phyloP scores from a whole-genome alignment of 805 yeast species.

The Cyberlindnera misumaiensis region DNA sequence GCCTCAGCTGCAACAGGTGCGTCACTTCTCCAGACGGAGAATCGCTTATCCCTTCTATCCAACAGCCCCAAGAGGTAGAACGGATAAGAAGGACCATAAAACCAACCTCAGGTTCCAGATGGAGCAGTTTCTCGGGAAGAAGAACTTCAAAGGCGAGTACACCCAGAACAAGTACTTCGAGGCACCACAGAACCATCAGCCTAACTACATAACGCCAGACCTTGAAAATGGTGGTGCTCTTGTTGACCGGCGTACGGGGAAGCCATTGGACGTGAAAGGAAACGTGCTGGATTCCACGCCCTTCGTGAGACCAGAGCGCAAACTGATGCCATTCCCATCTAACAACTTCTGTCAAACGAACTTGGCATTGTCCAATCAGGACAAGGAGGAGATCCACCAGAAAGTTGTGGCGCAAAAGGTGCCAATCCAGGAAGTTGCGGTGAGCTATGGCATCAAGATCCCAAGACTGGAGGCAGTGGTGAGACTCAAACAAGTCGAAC shows the following conservation, averaged over 20 bases:
- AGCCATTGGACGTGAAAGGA: slow-evolving; percentile 21
- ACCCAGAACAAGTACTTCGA: slow-evolving; percentile 65
- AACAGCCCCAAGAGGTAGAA: slow-evolving; percentile 34
- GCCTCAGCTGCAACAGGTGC: slow-evolving; percentile 27
- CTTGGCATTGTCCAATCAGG: slow-evolving; percentile 45
- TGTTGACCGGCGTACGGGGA: slow-evolving; percentile 27
- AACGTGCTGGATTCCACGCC: slow-evolving; percentile 8
- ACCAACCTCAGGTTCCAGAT: slow-evolving; percentile 56
- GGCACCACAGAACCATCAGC: slow-evolving; percentile 60
- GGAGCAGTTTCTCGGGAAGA: slow-evolving; percentile 76
- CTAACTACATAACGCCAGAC: slow-evolving; percentile 64
- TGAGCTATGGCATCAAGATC: slow-evolving; percentile 70
- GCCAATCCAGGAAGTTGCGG: slow-evolving; percentile 68
- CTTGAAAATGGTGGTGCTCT: slow-evolving; percentile 35
- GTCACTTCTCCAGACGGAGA: slow-evolving; percentile 43
- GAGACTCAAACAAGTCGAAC: slow-evolving; percentile 59
- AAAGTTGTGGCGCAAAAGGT: slow-evolving; percentile 47
- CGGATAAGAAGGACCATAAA: slow-evolving; percentile 34
- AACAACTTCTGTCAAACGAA: slow-evolving; percentile 69
- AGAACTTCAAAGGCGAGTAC: slow-evolving; percentile 78
- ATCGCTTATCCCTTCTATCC: slow-evolving; percentile 49
- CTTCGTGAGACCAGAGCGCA: slow-evolving; percentile 8
- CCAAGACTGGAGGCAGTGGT: slow-evolving; percentile 88
- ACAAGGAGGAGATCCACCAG: slow-evolving; percentile 53
- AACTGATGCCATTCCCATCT: slow-evolving; percentile 75